These are phyloP conservation scores for Globisporangium cystogenes DNA, from an alignment of 352 stramenopile species.

Conservation along the genomic window DNA sequence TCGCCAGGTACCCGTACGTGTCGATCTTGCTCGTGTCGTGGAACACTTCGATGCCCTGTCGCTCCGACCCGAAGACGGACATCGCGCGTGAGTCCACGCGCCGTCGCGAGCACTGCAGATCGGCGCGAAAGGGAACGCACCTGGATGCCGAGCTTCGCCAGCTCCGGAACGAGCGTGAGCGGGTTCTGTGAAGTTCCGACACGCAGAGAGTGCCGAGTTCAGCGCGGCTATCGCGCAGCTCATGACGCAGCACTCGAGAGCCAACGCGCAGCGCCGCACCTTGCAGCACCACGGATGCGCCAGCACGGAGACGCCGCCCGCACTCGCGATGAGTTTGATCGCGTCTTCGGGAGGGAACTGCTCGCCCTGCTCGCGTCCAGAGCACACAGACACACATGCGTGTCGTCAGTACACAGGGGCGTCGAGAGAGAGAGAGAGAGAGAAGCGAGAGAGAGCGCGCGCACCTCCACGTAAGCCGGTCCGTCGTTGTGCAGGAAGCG, in stretches of 20 bases:
- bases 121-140: conserved; percentile 12
- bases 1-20: conserved; percentile 71
- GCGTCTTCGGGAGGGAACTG: conserved; percentile 83
- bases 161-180: conserved; percentile 55
- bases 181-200: conserved; percentile 57
- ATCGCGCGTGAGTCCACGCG: not conserved
- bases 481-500: conserved; percentile 81
- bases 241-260: not conserved
- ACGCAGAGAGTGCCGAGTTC: not conserved
- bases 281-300: conserved; percentile 86
- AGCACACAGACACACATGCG: not conserved
- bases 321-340: conserved; percentile 80
- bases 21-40: conserved; percentile 79
- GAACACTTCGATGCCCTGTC: conserved; percentile 76
- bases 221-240: not conserved
- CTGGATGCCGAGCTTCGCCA: conserved; percentile 73
- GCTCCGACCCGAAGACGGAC: not conserved
- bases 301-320: conserved; percentile 75
- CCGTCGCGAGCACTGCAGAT: not conserved
- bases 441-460: not conserved
- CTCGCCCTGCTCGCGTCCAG: conserved; percentile 33
- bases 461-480: conserved; percentile 78
- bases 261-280: conserved; percentile 14
- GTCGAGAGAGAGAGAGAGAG: not conserved
- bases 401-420: not conserved